Conservation (phyloP, 768 basidiomycete genomes). For the Tulasnella sp. region DNA sequence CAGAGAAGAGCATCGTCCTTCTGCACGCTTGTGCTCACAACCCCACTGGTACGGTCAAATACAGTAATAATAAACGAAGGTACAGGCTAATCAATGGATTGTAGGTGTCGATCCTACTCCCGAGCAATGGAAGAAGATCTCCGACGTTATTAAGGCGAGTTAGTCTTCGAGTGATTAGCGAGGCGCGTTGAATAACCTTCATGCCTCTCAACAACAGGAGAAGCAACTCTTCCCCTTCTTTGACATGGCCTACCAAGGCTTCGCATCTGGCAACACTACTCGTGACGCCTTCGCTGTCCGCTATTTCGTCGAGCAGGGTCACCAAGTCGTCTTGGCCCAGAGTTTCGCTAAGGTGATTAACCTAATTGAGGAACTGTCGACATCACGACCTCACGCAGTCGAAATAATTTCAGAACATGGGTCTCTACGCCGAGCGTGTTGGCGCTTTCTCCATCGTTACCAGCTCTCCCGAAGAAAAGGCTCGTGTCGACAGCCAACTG, state of each 20-base stretch:
- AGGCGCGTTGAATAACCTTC: background rate
- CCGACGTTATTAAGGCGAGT: slow-evolving; percentile 61
- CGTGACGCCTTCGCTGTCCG: slow-evolving; percentile 93
- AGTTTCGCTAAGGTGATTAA: slow-evolving; percentile 74
- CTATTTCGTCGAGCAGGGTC: slow-evolving; percentile 84
- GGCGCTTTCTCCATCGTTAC: slow-evolving; percentile 89
- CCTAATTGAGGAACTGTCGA: background rate
- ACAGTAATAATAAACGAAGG: background rate
- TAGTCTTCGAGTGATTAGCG: background rate
- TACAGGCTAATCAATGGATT: background rate
- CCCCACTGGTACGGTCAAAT: slow-evolving; percentile 39
- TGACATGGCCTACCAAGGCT: slow-evolving; percentile 99
- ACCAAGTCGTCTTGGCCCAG: slow-evolving; percentile 85
- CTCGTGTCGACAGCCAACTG: slow-evolving; percentile 84
- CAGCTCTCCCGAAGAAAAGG: slow-evolving; percentile 62
- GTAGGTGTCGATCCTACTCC: slow-evolving; percentile 79
- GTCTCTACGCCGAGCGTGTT: slow-evolving; percentile 95
- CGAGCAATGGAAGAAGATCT: slow-evolving; percentile 87
- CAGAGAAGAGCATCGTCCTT: slow-evolving; percentile 75
- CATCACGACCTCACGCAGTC: background rate
- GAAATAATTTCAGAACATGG: slow-evolving; percentile 63
- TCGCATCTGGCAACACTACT: slow-evolving; percentile 86
- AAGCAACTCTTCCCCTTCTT: slow-evolving; percentile 95
- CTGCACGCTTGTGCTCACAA: slow-evolving; percentile 98
- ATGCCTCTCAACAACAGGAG: slow-evolving; percentile 35